Percentiles rank a stretch among this genome's conserved stretches.
Evolutionary conservation across 2,329 filamentous ascomycete genomes (phyloP).

Genomic region (Clonostachys sp.): DNA sequence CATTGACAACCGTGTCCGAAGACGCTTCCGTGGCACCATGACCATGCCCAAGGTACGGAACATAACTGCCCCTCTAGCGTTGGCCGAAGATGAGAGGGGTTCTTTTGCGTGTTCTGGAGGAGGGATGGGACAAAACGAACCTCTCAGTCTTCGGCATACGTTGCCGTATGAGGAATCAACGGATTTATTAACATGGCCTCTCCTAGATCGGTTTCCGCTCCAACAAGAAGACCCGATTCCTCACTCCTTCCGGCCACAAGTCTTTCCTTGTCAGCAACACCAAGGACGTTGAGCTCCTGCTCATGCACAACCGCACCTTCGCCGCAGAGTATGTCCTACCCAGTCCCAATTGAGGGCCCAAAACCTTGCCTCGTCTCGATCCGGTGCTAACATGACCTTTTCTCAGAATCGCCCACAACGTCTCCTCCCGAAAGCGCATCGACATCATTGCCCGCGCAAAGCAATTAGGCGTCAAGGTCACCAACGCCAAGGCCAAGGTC

Average conservation of each 20-base stretch:
- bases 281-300: constrained; percentile 91
- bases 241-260: constrained; percentile 99
- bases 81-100: no score
- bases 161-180: neutral
- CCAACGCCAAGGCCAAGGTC: constrained; percentile 98
- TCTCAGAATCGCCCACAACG: constrained; percentile 90
- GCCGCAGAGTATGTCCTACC: constrained; percentile 81
- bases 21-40: constrained; percentile 94
- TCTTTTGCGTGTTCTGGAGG: no score
- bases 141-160: no score
- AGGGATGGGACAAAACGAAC: no score
- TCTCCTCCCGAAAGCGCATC: constrained; percentile 97
- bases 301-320: constrained; percentile 99
- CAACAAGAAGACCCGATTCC: constrained; percentile 99
- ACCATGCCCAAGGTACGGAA: constrained; percentile 94
- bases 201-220: constrained; percentile 94
- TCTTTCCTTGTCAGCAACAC: constrained; percentile 98
- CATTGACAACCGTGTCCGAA: constrained; percentile 97
- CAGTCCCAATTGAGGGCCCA: neutral
- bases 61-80: no score
- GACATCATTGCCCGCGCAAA: constrained; percentile 97
- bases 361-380: no score
- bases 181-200: neutral
- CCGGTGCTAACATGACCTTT: constrained; percentile 27
- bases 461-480: constrained; percentile 99